Evolutionary conservation across 1,139 yeast species (phyloP), one percentile per base, ranked within the genome.

Genomic region (Kodamaea plutei): DNA sequence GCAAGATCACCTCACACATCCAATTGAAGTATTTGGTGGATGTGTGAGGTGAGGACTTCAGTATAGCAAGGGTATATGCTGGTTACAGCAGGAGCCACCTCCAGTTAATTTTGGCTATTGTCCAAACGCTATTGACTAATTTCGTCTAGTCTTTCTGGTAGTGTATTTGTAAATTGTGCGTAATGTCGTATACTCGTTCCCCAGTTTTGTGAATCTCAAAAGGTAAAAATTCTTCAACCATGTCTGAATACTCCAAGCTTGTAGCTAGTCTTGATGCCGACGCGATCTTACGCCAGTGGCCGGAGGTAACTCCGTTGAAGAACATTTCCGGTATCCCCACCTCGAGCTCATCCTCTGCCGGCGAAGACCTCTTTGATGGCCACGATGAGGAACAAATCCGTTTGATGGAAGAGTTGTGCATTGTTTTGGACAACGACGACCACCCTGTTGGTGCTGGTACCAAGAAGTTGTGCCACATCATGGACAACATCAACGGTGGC

Each of bases 361-460:
- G 54, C 47, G 15, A 49, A 11, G 58, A 48, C 21, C 54, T 83
- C 19, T 84, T 88, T 43, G 70, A 69, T 7, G 97, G 96, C 14
- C 94, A 88, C 47, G 96, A 91, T 54, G 83, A 81, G 50, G 97
- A 89, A 56, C 99, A 91, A 60, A 87, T 91, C 58, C 75, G 79
- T 50, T 70, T 91, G 43, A 91, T 93, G 99, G 95, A 88, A 47
- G 99, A 91, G 59, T 79, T 89, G 42, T 91, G 99, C 60, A 88
- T 91, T 43, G 95, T 91, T 4, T 69, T 89, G 43, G 96, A 91
- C 57, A 80, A 84, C 64, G 62, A 88, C 48, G 98, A 91, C 56
- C 63, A 54, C 33, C 95, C 96, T 7, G 66, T 88, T 30, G 98
- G 96, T 15, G 89, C 95, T 3, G 97, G 93, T 10, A 84, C 96